These are phyloP conservation scores for Colletotrichum phormii DNA, from an alignment of 2,329 filamentous ascomycete species.

Conservation along the genomic window DNA sequence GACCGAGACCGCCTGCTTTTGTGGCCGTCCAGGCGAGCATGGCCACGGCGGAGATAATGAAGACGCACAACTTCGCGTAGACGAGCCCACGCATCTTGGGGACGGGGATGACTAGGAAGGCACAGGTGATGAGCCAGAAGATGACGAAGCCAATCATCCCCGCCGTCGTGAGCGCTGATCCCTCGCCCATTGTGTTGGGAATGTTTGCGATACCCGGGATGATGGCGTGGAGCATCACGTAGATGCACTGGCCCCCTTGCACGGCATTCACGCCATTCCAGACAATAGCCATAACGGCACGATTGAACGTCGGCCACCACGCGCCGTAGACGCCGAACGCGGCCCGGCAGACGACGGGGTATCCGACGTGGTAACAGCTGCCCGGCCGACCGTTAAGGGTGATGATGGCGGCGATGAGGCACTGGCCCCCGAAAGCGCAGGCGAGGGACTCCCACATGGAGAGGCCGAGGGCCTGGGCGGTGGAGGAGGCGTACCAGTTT, in stretches of 20 bases:
- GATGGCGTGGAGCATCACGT: slow-evolving; percentile 53
- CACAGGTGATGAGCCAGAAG: slow-evolving; percentile 54
- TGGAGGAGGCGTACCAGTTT: slow-evolving; percentile 52
- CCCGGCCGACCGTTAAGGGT: slow-evolving; percentile 54
- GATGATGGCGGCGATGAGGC: slow-evolving; percentile 53
- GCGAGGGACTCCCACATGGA: slow-evolving; percentile 62
- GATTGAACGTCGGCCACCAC: slow-evolving; percentile 56
- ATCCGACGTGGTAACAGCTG: slow-evolving; percentile 56
- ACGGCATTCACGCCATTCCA: slow-evolving; percentile 57
- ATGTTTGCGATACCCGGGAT: slow-evolving; percentile 53
- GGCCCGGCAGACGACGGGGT: slow-evolving; percentile 54
- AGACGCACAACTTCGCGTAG: slow-evolving; percentile 47
- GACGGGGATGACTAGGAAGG: slow-evolving; percentile 50
- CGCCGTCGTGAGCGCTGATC: slow-evolving; percentile 52
- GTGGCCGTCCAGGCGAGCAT: slow-evolving; percentile 71
- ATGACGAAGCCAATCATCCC: slow-evolving; percentile 55
- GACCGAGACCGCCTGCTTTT: slow-evolving; percentile 77
- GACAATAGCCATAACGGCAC: slow-evolving; percentile 57
- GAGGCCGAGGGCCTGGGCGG: slow-evolving; percentile 55
- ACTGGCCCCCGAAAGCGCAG: slow-evolving; percentile 53
- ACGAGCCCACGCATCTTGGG: slow-evolving; percentile 38
- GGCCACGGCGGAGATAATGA: slow-evolving; percentile 49
- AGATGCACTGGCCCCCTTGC: slow-evolving; percentile 47
- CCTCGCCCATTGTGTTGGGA: slow-evolving; percentile 51
- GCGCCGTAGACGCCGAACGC: slow-evolving; percentile 58